Conservation (phyloP, 176 grass and related monocot genomes). For the Avena insularis region DNA sequence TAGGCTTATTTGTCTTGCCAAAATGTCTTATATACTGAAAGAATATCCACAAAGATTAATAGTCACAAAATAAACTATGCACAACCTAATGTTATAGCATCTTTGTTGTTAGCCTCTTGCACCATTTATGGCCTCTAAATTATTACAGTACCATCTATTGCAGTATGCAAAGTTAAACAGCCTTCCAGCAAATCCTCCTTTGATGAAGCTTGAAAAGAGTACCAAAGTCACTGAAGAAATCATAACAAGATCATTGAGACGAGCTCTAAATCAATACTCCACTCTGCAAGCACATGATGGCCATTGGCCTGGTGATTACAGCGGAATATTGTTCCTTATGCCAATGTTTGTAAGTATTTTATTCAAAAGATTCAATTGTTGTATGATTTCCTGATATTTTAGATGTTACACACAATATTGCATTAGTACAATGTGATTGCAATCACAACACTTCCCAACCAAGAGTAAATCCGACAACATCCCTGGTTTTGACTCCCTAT, state of each 20-base stretch:
- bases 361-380: not conserved
- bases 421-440: no score
- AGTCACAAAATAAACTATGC: no score
- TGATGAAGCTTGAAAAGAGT: not conserved
- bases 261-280: constrained; percentile 40
- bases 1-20: no score
- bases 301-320: constrained; percentile 65
- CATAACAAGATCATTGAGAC: constrained; percentile 29
- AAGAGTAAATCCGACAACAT: no score
- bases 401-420: no score
- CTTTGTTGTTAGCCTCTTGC: no score
- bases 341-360: constrained; percentile 43
- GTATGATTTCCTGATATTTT: not conserved
- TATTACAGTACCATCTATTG: not conserved
- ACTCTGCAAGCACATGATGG: constrained; percentile 57
- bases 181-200: not conserved
- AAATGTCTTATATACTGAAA: no score
- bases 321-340: constrained; percentile 61
- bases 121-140: no score
- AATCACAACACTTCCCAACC: no score
- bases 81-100: no score
- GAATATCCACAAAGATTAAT: no score
- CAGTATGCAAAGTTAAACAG: constrained; percentile 39
- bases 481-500: no score
- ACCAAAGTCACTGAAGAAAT: constrained; percentile 33